phyloP scores from a whole-genome alignment of 1,139 yeast species.

The Sugiyamaella castrensis region DNA sequence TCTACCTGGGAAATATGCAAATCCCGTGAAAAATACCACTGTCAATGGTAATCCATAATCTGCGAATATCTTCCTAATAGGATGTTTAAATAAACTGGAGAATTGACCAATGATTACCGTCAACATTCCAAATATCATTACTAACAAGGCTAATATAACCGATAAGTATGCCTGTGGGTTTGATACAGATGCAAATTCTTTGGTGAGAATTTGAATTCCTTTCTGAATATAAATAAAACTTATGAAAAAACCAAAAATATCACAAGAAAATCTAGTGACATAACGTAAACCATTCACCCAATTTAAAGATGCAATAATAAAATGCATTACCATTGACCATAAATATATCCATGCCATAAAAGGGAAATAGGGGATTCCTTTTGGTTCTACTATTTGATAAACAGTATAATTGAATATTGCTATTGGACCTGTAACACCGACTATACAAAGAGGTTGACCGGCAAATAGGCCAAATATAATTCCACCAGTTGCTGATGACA shows the following conservation, averaged over 20 bases:
- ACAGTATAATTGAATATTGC: slow-evolving; percentile 90
- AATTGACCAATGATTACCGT: slow-evolving; percentile 58
- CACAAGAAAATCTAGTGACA: slow-evolving; percentile 84
- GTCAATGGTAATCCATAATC: slow-evolving; percentile 85
- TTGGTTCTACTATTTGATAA: slow-evolving; percentile 67
- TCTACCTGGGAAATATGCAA: slow-evolving; percentile 83
- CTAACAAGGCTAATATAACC: slow-evolving; percentile 64
- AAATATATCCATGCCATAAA: slow-evolving; percentile 95
- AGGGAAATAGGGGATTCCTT: slow-evolving; percentile 72
- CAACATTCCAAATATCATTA: slow-evolving; percentile 71
- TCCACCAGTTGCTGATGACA: slow-evolving; percentile 86
- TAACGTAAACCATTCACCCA: slow-evolving; percentile 65
- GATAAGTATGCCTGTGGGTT: slow-evolving; percentile 59
- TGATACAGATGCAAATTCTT: slow-evolving; percentile 55
- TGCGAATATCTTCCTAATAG: slow-evolving; percentile 63
- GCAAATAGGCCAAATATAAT: slow-evolving; percentile 78
- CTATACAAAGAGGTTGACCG: slow-evolving; percentile 92
- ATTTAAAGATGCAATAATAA: slow-evolving; percentile 67
- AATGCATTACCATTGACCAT: slow-evolving; percentile 86
- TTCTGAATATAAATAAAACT: slow-evolving; percentile 87
- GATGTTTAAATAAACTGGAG: slow-evolving; percentile 58
- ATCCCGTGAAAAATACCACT: slow-evolving; percentile 88
- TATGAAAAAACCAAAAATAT: slow-evolving; percentile 89
- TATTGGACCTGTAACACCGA: slow-evolving; percentile 95
- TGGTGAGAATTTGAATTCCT: slow-evolving; percentile 74